Evolutionary conservation across 805 yeast species (phyloP).

Genomic region (Barnettozyma wickerhamii): DNA sequence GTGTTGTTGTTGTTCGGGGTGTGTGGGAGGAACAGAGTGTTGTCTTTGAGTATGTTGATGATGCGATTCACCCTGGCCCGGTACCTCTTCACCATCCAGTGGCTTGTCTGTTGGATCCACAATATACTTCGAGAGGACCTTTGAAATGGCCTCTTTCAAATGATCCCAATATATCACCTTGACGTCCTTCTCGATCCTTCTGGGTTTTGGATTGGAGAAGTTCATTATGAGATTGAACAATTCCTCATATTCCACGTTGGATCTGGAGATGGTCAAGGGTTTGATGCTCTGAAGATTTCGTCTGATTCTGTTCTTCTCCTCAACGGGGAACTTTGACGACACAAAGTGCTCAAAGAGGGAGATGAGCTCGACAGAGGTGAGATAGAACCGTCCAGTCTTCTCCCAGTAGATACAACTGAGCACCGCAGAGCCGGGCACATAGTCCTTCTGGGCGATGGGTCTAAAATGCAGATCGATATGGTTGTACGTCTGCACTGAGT

Average conservation of each 20-base stretch:
- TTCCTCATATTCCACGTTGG: constrained; percentile 31
- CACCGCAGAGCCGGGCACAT: constrained; percentile 38
- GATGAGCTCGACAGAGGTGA: constrained; percentile 65
- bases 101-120: constrained; percentile 21
- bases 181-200: constrained; percentile 67
- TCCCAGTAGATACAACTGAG: constrained; percentile 59
- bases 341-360: constrained; percentile 52
- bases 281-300: constrained; percentile 61
- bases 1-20: neutral
- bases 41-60: no score
- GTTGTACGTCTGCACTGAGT: constrained; percentile 32
- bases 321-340: constrained; percentile 50
- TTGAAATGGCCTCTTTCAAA: constrained; percentile 47
- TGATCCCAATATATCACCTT: constrained; percentile 61
- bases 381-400: constrained; percentile 42
- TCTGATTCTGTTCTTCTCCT: constrained; percentile 66
- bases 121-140: constrained; percentile 54
- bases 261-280: constrained; percentile 55
- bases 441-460: constrained; percentile 33
- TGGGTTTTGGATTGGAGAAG: constrained; percentile 58
- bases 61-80: no score
- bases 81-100: no score
- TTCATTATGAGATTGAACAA: constrained; percentile 51
- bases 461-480: constrained; percentile 35
- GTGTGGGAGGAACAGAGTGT: constrained; percentile 1